Conservation (phyloP, 257 asterid genomes). For the Lithospermum erythrorhizon region DNA sequence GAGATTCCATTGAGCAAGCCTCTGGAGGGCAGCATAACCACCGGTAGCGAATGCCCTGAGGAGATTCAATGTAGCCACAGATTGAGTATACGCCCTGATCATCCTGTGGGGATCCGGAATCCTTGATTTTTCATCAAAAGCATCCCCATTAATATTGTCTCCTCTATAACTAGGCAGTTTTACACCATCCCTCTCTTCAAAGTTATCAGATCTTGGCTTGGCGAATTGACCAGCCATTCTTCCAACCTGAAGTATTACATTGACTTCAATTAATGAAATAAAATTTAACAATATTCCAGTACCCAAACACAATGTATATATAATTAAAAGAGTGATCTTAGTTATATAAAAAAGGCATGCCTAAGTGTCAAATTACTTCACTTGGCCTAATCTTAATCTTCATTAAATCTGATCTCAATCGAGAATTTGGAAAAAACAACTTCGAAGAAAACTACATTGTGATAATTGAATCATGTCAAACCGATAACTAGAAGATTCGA, state of each 20-base stretch:
- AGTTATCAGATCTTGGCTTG: slow-evolving; percentile 59
- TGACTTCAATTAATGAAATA: no score
- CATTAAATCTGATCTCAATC: no score
- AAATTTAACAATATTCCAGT: no score
- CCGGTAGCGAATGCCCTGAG: slow-evolving; percentile 79
- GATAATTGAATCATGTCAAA: neutral
- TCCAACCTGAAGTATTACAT: slow-evolving; percentile 35
- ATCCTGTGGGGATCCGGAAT: slow-evolving; percentile 61
- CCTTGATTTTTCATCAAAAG: slow-evolving; percentile 57
- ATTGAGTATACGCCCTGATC: slow-evolving; percentile 64
- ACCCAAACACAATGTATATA: no score
- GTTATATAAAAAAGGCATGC: no score
- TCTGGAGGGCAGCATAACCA: slow-evolving; percentile 73
- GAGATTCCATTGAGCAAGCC: slow-evolving; percentile 76
- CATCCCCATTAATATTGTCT: slow-evolving; percentile 59
- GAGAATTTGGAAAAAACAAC: no score
- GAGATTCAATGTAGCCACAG: slow-evolving; percentile 62
- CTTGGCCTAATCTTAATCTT: no score
- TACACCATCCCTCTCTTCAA: slow-evolving; percentile 58
- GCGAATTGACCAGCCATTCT: slow-evolving; percentile 84
- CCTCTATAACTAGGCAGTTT: slow-evolving; percentile 78
- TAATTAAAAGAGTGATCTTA: no score
- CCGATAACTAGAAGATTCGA: neutral
- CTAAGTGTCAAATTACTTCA: no score
- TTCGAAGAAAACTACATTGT: no score